These are phyloP conservation scores for Leishmania turanica DNA, from an alignment of 208 protist species.

Conservation along the genomic window DNA sequence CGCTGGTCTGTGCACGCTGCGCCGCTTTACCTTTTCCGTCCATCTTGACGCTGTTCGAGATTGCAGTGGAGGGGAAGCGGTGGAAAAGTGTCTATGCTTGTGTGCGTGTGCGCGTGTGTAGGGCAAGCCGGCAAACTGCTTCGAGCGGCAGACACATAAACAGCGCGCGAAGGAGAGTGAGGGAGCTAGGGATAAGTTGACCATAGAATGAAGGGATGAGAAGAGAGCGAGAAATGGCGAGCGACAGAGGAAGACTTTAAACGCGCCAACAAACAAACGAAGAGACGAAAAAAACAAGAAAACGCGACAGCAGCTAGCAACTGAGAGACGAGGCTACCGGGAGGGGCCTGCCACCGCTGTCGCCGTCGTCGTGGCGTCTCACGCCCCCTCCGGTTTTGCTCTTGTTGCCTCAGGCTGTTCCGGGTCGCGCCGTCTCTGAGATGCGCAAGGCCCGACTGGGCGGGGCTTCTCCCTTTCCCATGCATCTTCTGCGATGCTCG, in stretches of 20 bases:
- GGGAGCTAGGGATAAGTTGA: background rate
- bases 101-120: background rate
- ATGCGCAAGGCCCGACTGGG: background rate
- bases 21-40: background rate
- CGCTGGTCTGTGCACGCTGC: background rate
- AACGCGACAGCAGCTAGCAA: background rate
- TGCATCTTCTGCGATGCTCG: background rate
- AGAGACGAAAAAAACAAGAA: constrained; percentile 1
- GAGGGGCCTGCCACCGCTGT: background rate
- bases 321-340: background rate
- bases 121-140: background rate
- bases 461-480: background rate
- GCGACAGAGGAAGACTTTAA: constrained; percentile 2
- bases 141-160: background rate
- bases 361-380: background rate
- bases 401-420: background rate
- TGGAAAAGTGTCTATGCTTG: background rate
- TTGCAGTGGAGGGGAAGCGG: background rate
- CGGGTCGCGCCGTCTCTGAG: background rate
- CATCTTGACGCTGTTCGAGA: background rate
- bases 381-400: too few species aligned
- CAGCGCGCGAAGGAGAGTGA: background rate
- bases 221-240: background rate
- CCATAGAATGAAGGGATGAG: background rate
- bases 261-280: background rate